Evolutionary conservation across 768 basidiomycete species (phyloP), one percentile per base, ranked within the genome.

Genomic region (Leccinum incarnatum): DNA sequence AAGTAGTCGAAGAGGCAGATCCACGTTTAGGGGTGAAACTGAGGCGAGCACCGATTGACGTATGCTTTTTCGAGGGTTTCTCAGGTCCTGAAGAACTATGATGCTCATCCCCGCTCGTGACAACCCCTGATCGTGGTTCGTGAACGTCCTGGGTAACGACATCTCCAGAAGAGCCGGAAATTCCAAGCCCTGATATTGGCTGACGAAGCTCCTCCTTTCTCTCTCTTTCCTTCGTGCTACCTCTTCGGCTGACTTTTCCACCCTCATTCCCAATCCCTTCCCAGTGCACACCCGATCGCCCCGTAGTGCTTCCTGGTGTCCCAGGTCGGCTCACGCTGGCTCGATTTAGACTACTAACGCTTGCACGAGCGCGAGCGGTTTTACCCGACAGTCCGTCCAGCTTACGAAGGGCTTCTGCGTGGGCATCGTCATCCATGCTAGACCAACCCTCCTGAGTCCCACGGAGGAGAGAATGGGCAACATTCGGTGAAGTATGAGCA

Each of bases 391-490:
- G 71, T 0, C 96, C 96, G 67, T 99, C 96, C 25, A 99, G 75
- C 75, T 96, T 97, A 55, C 95, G 84, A 36, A 99, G 78, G 9
- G 93, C 93, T 66, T 96, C 95, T 7, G 85, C 91, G 7, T 96
- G 95, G 15, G 88, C 88, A 65, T 91, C 87, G 68, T 95, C 93
- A 66, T 93, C 89, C 66, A 94, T 80, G 60, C 84, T 90, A 15
- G 88, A 88, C 91, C 91, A 94, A 27, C 93, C 93, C 71, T 93
- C 88, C 70, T 94, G 92, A 6, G 89, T 93, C 11, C 93, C 93
- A 63, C 91, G 84, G 25, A 94, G 81, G 55, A 93, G 76, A 1
- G 91, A 93, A 68, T 95, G 92, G 0, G 89, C 92, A 49, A 94
- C 90, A 68, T 82, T 89, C 5, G 87, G 77, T 21, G 73, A 69